Conservation (phyloP, 768 basidiomycete species). For the Calvatia gigantea region DNA sequence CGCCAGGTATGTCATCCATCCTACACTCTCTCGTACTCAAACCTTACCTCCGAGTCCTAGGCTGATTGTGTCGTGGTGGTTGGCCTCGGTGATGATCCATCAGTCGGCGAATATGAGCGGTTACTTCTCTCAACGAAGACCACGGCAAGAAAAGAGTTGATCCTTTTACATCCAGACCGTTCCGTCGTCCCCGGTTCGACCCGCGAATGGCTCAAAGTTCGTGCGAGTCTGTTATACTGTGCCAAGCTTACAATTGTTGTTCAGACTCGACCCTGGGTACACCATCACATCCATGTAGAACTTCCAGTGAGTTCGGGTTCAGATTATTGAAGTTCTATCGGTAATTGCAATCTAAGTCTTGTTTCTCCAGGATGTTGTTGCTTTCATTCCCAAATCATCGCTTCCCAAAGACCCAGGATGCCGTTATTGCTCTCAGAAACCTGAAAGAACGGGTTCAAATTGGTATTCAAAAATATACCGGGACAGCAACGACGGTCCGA, state of each 20-base stretch:
- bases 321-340: neutral
- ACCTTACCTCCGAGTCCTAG: conserved; percentile 29
- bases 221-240: conserved; percentile 2
- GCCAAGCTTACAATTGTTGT: neutral
- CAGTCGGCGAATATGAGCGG: conserved; percentile 91
- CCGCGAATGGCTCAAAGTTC: conserved; percentile 90
- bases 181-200: conserved; percentile 89
- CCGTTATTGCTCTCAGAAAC: conserved; percentile 84
- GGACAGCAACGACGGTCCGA: conserved; percentile 53
- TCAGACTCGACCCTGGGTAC: conserved; percentile 92
- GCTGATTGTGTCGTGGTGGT: conserved; percentile 94
- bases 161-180: conserved; percentile 89
- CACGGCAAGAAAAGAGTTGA: conserved; percentile 95
- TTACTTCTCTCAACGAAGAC: conserved; percentile 94
- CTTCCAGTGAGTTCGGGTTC: conserved; percentile 58
- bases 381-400: conserved; percentile 56
- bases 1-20: conserved; percentile 57
- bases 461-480: conserved; percentile 84
- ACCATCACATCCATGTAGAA: conserved; percentile 95
- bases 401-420: conserved; percentile 81
- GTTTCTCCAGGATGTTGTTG: conserved; percentile 59
- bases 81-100: conserved; percentile 90
- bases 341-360: neutral
- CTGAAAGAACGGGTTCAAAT: conserved; percentile 91
- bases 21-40: neutral